Evolutionary conservation across 2,329 filamentous ascomycete genomes (phyloP).

Genomic region (Beauveria medogensis): DNA sequence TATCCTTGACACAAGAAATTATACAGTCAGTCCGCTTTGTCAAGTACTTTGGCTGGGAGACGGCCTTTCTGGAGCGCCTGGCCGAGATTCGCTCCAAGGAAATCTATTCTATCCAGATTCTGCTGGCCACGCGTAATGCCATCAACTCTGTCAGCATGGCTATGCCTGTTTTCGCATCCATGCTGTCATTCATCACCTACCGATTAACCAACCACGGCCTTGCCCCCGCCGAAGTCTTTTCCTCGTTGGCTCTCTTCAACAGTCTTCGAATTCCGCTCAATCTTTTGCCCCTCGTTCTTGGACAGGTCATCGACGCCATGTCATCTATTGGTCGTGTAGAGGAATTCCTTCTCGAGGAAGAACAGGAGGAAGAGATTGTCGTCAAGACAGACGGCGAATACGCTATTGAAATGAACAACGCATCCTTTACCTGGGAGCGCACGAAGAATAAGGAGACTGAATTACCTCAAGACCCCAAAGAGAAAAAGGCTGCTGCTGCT

Average conservation of each 20-base stretch:
- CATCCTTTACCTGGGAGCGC: conserved; percentile 82
- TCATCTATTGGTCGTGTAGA: conserved; percentile 79
- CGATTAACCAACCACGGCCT: conserved; percentile 59
- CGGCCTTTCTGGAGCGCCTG: conserved; percentile 71
- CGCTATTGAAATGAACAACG: conserved; percentile 63
- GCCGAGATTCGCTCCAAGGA: conserved; percentile 66
- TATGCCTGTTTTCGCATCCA: conserved; percentile 87
- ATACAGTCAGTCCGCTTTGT: conserved; percentile 86
- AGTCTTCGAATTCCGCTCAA: conserved; percentile 84
- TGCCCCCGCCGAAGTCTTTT: conserved; percentile 74
- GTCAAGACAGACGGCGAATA: conserved; percentile 49
- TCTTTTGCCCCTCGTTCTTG: conserved; percentile 77
- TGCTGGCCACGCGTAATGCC: conserved; percentile 75
- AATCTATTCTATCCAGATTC: conserved; percentile 73
- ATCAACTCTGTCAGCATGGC: conserved; percentile 80
- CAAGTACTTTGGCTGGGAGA: conserved; percentile 96
- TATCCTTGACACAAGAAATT: conserved; percentile 87
- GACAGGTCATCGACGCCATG: conserved; percentile 83
- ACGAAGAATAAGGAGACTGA: conserved; percentile 23
- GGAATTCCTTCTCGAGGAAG: conserved; percentile 80
- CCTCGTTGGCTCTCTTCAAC: conserved; percentile 90
- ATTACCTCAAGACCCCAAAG: conserved; percentile 37
- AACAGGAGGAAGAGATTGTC: conserved; percentile 64
- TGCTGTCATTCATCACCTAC: conserved; percentile 87
- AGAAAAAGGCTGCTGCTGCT: conserved; percentile 33